Percentiles rank a stretch among this genome's conserved stretches.
Evolutionary conservation across 768 basidiomycete genomes (phyloP).

Genomic region (Amanita rimosa): DNA sequence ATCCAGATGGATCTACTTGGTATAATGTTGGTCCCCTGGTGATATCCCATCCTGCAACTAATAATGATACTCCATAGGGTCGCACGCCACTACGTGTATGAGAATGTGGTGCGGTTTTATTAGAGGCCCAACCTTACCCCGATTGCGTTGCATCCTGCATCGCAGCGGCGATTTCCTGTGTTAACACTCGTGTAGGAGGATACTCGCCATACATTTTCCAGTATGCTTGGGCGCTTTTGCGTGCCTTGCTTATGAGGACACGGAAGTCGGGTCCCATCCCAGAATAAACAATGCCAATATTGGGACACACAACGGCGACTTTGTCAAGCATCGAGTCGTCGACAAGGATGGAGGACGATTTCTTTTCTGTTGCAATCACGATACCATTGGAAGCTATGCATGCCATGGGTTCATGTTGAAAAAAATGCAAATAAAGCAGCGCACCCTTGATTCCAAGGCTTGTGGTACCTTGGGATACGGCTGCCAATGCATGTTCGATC

Average conservation of each 20-base stretch:
- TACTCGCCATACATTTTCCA: constrained; percentile 99
- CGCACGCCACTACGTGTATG: constrained; percentile 74
- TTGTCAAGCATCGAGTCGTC: constrained; percentile 98
- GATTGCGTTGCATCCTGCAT: constrained; percentile 99
- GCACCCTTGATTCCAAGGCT: constrained; percentile 97
- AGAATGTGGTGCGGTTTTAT: constrained; percentile 9
- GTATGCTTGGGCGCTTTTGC: constrained; percentile 97
- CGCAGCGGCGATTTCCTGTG: constrained; percentile 93
- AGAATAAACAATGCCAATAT: constrained; percentile 98
- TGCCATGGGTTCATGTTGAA: constrained; percentile 1
- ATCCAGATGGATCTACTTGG: constrained; percentile 98
- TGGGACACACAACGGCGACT: constrained; percentile 93
- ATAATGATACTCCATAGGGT: constrained; percentile 95
- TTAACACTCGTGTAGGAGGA: constrained; percentile 91
- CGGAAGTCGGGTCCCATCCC: constrained; percentile 99
- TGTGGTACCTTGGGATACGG: constrained; percentile 90
- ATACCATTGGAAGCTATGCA: constrained; percentile 90
- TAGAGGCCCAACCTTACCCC: constrained; percentile 50
- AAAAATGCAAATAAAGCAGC: background rate
- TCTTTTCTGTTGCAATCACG: constrained; percentile 99
- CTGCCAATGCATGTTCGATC: constrained; percentile 98
- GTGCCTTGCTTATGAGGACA: constrained; percentile 83
- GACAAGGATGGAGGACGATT: constrained; percentile 92
- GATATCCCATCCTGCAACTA: constrained; percentile 95
- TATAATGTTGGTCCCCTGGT: constrained; percentile 95